phyloP scores from a whole-genome alignment of 331 rosid species.

The Malus hybrid region DNA sequence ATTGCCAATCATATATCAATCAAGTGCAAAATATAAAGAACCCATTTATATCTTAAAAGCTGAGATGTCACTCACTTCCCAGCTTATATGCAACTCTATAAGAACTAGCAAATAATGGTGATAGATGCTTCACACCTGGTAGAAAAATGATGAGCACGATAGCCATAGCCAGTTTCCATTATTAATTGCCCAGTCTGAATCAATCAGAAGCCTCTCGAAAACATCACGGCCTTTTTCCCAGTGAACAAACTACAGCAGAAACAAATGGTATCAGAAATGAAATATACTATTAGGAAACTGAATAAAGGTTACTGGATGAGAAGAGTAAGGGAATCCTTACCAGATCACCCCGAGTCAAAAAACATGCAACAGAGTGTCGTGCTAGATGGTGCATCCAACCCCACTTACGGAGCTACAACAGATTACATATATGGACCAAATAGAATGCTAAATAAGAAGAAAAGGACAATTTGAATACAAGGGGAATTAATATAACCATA shows the following conservation, averaged over 20 bases:
- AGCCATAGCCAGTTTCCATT: slow-evolving; percentile 98
- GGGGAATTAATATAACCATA: background rate
- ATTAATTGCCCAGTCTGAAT: slow-evolving; percentile 95
- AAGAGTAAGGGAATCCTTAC: slow-evolving; percentile 22
- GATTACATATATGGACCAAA: slow-evolving; percentile 7
- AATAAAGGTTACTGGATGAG: background rate
- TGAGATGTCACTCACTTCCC: background rate
- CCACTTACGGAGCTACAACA: slow-evolving; percentile 78
- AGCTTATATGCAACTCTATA: background rate
- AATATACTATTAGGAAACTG: background rate
- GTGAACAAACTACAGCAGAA: slow-evolving; percentile 60
- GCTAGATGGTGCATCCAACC: slow-evolving; percentile 99
- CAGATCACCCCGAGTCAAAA: slow-evolving; percentile 92
- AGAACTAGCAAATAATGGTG: slow-evolving; percentile 2
- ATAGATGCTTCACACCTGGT: slow-evolving; percentile 50
- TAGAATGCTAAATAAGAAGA: background rate
- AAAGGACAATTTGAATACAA: background rate
- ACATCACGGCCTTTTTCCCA: slow-evolving; percentile 97
- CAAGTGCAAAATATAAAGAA: background rate
- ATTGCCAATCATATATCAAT: background rate
- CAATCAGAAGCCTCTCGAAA: slow-evolving; percentile 89
- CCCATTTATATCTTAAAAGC: background rate
- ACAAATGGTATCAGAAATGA: slow-evolving; percentile 3
- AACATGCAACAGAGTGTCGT: slow-evolving; percentile 88
- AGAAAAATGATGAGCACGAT: slow-evolving; percentile 87